These are phyloP conservation scores for Penicillium sp. DNA, from an alignment of 2,329 filamentous ascomycete genomes.

Conservation along the genomic window DNA sequence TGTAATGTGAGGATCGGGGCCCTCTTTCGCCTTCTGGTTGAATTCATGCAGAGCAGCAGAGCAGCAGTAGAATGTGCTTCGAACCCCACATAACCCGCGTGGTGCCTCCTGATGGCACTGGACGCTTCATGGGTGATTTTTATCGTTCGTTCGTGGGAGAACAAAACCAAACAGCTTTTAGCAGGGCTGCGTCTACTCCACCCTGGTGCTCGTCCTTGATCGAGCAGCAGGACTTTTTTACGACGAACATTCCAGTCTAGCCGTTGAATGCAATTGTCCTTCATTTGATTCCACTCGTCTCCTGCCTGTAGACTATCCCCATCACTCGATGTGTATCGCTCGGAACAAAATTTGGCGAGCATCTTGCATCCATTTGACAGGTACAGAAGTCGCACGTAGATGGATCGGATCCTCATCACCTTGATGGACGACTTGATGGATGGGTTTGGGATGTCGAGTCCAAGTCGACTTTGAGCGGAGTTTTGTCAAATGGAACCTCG, in stretches of 20 bases:
- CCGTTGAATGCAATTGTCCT: neutral
- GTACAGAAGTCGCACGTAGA: too few relatives aligned
- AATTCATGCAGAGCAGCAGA: neutral
- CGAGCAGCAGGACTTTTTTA: constrained; percentile 49
- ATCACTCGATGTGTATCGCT: too few relatives aligned
- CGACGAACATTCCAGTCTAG: constrained; percentile 43
- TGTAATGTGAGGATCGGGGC: constrained; percentile 20
- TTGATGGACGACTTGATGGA: too few relatives aligned
- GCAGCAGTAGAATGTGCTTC: neutral
- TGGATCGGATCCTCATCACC: too few relatives aligned
- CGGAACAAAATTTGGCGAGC: too few relatives aligned
- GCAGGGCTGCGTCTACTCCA: constrained; percentile 54
- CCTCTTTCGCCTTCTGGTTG: neutral
- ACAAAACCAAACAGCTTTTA: constrained; percentile 52
- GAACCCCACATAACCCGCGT: constrained; percentile 29
- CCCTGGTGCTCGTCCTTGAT: constrained; percentile 46
- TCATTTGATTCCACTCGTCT: neutral
- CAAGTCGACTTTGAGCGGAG: too few relatives aligned
- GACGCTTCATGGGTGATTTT: constrained; percentile 46
- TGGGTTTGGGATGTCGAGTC: too few relatives aligned
- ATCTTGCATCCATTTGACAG: too few relatives aligned
- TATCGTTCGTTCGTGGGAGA: constrained; percentile 50
- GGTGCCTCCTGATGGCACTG: constrained; percentile 27
- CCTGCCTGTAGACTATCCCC: neutral
- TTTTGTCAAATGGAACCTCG: neutral